Conservation (phyloP, 148 eudicot genomes). For the Pouteria glomerata region DNA sequence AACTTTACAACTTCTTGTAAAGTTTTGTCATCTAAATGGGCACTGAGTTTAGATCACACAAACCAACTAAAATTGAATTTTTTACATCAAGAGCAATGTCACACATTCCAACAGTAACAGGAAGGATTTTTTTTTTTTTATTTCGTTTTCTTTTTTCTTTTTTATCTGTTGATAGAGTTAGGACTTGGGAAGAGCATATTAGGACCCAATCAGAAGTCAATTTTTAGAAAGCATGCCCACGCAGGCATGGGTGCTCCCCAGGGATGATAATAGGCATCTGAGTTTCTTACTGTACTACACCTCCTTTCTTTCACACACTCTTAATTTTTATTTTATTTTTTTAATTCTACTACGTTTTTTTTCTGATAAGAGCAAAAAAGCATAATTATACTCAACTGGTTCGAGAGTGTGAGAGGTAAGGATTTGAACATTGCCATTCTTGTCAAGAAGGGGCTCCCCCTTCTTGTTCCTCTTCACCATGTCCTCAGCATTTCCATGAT, state of each 20-base stretch:
- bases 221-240: background rate
- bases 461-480: constrained; percentile 98
- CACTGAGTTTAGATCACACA: too few species aligned
- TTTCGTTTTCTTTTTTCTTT: background rate
- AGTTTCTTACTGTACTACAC: background rate
- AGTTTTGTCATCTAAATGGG: too few species aligned
- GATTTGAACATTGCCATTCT: constrained; percentile 73
- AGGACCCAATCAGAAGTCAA: background rate
- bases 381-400: constrained; percentile 59
- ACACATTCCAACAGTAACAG: too few species aligned
- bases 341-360: background rate
- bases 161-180: background rate
- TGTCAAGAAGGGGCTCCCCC: constrained; percentile 76
- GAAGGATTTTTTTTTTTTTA: too few species aligned
- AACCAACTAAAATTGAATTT: too few species aligned
- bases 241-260: background rate
- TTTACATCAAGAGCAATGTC: too few species aligned
- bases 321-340: too few species aligned
- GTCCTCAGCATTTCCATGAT: constrained; percentile 98
- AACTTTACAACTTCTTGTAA: too few species aligned
- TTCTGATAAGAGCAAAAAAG: too few species aligned
- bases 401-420: constrained; percentile 89
- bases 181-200: background rate
- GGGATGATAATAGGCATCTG: background rate
- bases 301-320: too few species aligned